Evolutionary conservation across 208 protist genomes (phyloP), one percentile per base, ranked within the genome.

Genomic region (Perkinsela sp.): DNA sequence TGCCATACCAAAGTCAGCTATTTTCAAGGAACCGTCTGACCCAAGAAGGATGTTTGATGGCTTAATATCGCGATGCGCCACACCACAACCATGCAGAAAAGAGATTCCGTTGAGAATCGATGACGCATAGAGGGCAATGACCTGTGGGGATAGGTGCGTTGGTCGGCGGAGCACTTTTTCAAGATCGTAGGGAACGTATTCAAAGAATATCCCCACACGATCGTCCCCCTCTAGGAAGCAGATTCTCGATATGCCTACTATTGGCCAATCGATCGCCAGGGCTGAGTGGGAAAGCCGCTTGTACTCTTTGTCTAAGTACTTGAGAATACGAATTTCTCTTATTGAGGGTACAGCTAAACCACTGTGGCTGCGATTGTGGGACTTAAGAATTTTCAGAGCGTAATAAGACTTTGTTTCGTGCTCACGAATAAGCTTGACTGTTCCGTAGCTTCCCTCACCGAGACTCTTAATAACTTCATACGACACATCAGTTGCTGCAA

Each of bases 1-100:
- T 6, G 40, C 40, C 40, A 57, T 57, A 28, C 80, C 80, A 72
- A 83, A 83, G 73, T 81, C 77, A 30, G 76, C 48, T 13, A 83
- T 31, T 71, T 80, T 81, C 28, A 78, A 70, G 15, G 72, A 76
- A 30, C 78, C 76, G 66, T 81, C 73, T 0, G 68, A 67, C 28
- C 73, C 74, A 31, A 87, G 74, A n/a, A 88, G 73, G 68, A 90
- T 73, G 73, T 90, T 88, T 48, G 83, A 75, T 1, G 80, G 81
- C 71, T 90, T 88, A 66, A 90, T 85, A 71, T 90, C 85, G 22
- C 83, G 72, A 69, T 90, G 81, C 15, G 82, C 74, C 29, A 89
- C 30, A 1, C 72, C 72, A 32, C 72, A 75, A n/a, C 67, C 31
- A 70, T 83, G 80, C 1, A 81, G 69, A 71, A 80, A 77, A 30